phyloP scores from a whole-genome alignment of 139 green algal genomes.

The Closterium sp. region DNA sequence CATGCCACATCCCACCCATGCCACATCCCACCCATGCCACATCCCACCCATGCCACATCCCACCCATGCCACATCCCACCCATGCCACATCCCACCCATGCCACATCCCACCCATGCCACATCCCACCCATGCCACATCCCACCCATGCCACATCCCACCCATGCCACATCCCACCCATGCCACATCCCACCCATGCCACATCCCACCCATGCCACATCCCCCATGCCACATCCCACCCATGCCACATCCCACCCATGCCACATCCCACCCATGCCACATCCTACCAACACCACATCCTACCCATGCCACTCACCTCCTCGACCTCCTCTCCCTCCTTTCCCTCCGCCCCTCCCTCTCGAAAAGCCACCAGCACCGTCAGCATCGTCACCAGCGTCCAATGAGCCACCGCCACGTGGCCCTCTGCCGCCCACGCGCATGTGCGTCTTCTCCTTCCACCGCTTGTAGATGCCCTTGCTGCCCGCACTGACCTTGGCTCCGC shows the following conservation, averaged over 20 bases:
- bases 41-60: not conserved
- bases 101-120: not conserved
- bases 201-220: too few species aligned
- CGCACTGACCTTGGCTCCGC: conserved; percentile 16
- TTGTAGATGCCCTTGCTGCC: conserved; percentile 38
- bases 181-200: not conserved
- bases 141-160: not conserved
- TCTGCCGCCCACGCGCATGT: conserved; percentile 27
- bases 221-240: too few species aligned
- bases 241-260: not conserved
- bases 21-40: too few species aligned
- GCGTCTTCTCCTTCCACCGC: conserved; percentile 38
- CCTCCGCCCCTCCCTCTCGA: conserved; percentile 3
- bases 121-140: too few species aligned
- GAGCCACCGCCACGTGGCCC: not conserved
- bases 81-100: too few species aligned
- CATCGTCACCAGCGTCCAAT: not conserved
- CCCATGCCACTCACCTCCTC: not conserved
- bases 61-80: too few species aligned
- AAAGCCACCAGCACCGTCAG: not conserved
- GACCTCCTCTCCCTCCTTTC: not conserved
- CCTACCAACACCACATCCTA: too few species aligned
- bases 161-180: too few species aligned
- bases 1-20: not conserved
- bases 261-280: too few species aligned